Evolutionary conservation across 2,329 filamentous ascomycete genomes (phyloP), one percentile per base, ranked within the genome.

Genomic region (Colletotrichum godetiae): DNA sequence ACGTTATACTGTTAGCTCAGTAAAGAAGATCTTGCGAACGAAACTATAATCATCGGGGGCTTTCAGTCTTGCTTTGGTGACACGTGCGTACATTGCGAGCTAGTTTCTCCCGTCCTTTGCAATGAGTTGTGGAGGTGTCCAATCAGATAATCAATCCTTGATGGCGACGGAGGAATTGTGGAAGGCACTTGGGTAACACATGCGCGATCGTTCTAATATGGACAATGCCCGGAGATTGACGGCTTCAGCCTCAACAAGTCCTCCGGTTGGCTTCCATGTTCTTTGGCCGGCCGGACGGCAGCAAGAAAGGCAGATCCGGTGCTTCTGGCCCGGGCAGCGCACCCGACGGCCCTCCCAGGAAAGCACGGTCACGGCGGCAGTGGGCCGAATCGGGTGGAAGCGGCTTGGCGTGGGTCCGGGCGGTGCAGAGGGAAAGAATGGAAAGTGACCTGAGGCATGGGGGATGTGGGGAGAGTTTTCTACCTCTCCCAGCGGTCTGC

Each of bases 361-460:
- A 49, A n/a, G 59, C 69, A 59, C 66, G 69, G 70, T 5, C 19
- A 42, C 59, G 66, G 53, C 59, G 66, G 66, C 60, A 35, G 66
- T 69, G 66, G 70, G 66, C 59, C 66, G 52, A 3, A 35, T 68
- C 69, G 59, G 65, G 59, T 72, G 59, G 58, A 59, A 57, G 66
- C 66, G 55, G 66, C 70, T 64, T 72, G 55, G 66, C 11, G 33
- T 69, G 59, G 59, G 37, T 22, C 42, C 53, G 49, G 56, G 49
- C 29, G 29, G 64, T 42, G 42, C 35, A 52, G 35, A 67, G n/a
- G n/a, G 62, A 53, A 46, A 22, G 15, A 42, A 52, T n/a, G 52
- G n/a, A 42, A 52, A n/a, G 52, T 69, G 66, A 72, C 66, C 69
- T 72, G 58, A 72, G 66, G 66, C 69, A 72, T 49, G 69, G 69